Evolutionary conservation across 805 yeast species (phyloP), one percentile per base, ranked within the genome.

Genomic region (Kuraishia floccosa): DNA sequence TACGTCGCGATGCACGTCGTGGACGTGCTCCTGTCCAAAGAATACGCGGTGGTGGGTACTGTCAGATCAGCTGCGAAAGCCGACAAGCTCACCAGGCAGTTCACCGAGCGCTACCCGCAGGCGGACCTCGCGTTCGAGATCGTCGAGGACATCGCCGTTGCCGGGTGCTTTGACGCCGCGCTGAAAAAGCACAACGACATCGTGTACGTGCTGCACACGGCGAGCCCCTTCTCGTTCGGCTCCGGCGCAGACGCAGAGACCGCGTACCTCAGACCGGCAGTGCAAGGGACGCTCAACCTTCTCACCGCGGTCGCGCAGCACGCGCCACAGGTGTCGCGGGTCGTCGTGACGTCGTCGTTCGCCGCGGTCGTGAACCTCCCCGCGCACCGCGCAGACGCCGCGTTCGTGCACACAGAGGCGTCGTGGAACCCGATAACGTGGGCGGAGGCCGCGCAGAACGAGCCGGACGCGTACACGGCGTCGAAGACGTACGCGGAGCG

Each of bases 401-500:
- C 36, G 16, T 26, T 34, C 27, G 18, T 27, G 15, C 42, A 43
- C 34, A 49, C 49, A 13, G 61, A 57, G 44, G 39, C 46, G 11
- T 30, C 50, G 3, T 63, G 70, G 71, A 62, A 56, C 36, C 47
- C 49, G 14, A 41, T 57, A 26, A 42, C 58, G 4, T 48, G 47
- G 46, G 60, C 58, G 23, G 52, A 52, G 24, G 46, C 46, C 6
- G 39, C 41, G 17, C 26, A 24, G 32, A 35, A 46, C 1, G 6
- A 32, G 2, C 6, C n/a, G 21, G 8, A 17, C 7, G 67, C 56
- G 3, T 65, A 65, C 43, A 23, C 28, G 23, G 62, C 63, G 25
- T 62, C 79, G 20, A 75, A 74, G 51, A 61, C 48, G 8, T 52
- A 55, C 41, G 82, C 81, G 19, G 81, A 77, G 51, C 42, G 54